These are phyloP conservation scores for Hypoxylon rickii DNA, from an alignment of 495 filamentous ascomycete genomes.

Conservation along the genomic window DNA sequence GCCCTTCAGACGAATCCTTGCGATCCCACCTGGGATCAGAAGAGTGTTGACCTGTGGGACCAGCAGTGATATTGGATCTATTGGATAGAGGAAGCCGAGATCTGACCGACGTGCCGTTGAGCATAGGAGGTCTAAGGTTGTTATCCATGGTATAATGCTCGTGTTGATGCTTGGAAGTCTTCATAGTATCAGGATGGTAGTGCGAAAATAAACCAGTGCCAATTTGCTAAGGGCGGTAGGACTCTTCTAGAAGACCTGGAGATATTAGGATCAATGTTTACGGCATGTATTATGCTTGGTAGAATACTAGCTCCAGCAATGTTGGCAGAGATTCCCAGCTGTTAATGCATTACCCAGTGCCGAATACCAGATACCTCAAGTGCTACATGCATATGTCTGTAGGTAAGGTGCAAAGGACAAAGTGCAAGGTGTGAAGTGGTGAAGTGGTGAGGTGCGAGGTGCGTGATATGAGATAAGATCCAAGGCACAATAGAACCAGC, in stretches of 20 bases:
- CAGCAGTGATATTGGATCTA: conserved; percentile 21
- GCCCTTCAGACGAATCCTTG: conserved; percentile 45
- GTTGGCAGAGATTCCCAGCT: too few relatives aligned
- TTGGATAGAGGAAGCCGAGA: conserved; percentile 33
- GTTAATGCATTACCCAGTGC: too few relatives aligned
- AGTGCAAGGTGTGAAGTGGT: too few relatives aligned
- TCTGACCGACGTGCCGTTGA: conserved; percentile 5
- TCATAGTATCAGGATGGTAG: conserved; percentile 19
- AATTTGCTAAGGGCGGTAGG: conserved; percentile 10
- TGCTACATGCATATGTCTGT: too few relatives aligned
- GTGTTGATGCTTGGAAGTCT: conserved; percentile 21
- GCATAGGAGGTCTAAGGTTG: conserved; percentile 10
- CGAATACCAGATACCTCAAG: too few relatives aligned
- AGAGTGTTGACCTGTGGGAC: conserved; percentile 3
- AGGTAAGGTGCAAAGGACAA: too few relatives aligned
- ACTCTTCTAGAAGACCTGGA: conserved; percentile 9
- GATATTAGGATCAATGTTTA: too few relatives aligned
- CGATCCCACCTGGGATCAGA: conserved; percentile 32
- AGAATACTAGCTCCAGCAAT: conserved; percentile 13
- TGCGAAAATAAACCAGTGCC: conserved; percentile 20
- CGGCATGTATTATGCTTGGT: too few relatives aligned
- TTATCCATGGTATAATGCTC: conserved; percentile 27
- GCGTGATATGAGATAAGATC: too few relatives aligned
- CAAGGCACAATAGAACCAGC: too few relatives aligned
- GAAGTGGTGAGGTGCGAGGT: too few relatives aligned